Evolutionary conservation across 2,329 filamentous ascomycete species (phyloP), one percentile per base, ranked within the genome.

Genomic region (Pyricularia grisea): DNA sequence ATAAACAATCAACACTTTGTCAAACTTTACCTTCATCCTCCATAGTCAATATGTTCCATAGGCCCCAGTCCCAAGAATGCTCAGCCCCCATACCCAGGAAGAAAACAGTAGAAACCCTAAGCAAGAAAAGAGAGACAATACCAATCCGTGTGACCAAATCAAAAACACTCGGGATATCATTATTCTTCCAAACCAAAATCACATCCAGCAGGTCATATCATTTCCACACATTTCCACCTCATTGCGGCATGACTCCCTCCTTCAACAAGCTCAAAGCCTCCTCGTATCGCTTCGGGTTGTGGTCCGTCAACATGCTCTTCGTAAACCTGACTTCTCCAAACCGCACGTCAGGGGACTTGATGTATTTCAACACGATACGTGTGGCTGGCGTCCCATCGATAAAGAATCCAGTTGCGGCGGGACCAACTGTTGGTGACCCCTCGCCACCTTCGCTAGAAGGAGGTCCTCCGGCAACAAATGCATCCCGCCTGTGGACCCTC

Each of bases 231-330:
- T 25, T 63, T 12, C 25, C 60, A 67, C 20, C 11, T 67, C 65
- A 69, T 20, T 58, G 33, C 42, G 58, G 50, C 25, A 67, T 61
- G 25, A 87, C 81, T 0, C 85, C 85, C 11, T 81, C 72, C 23
- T 79, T 78, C 75, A 93, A 79, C 70, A 87, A 86, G 69, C 87
- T 85, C 73, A 94, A 77, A 70, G 87, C 88, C 70, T 87, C 85
- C 77, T 93, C 91, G 75, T 94, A 94, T 72, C 88, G 83, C 30
- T 87, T 90, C 3, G 91, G 91, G 72, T 87, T 92, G 75, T 94
- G 91, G 76, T 94, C 91, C 70, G 87, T 83, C 77, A 94, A 80
- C 89, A 93, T 92, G 65, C 89, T 88, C 28, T 88, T 86, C 5
- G 88, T 89, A 75, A 94, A 93, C 63, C 85, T 82, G 61, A 93